Percentiles rank a stretch among this genome's conserved stretches.
Evolutionary conservation across 2,329 filamentous ascomycete species (phyloP).

Genomic region (Rosellinia necatrix): DNA sequence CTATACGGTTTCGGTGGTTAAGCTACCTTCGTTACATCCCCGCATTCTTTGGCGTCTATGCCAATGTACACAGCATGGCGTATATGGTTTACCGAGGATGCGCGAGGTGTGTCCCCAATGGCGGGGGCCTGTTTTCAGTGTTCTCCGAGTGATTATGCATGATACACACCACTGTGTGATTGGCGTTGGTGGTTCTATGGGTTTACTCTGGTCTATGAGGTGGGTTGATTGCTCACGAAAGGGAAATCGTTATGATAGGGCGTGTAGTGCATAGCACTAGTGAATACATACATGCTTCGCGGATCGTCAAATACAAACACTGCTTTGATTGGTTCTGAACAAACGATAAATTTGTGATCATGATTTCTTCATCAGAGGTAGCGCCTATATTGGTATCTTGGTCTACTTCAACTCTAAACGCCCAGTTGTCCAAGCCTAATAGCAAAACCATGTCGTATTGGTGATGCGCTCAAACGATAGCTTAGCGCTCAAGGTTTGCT

Average conservation of each 20-base stretch:
- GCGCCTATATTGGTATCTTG: slow-evolving; percentile 22
- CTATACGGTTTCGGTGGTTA: slow-evolving; percentile 73
- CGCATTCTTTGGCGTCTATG: slow-evolving; percentile 15
- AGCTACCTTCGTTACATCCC: slow-evolving; percentile 26
- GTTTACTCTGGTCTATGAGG: slow-evolving; percentile 35
- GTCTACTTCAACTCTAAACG: slow-evolving; percentile 28
- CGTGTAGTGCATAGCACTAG: slow-evolving; percentile 32
- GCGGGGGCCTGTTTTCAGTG: slow-evolving; percentile 14
- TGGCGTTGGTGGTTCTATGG: slow-evolving; percentile 41
- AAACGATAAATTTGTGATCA: too few species aligned
- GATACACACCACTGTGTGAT: slow-evolving; percentile 38
- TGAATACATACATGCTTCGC: slow-evolving; percentile 36
- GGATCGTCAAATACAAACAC: slow-evolving; percentile 30
- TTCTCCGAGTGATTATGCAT: slow-evolving; percentile 37
- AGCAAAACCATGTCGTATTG: too few species aligned
- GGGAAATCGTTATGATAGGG: slow-evolving; percentile 32
- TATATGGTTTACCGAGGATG: slow-evolving; percentile 9
- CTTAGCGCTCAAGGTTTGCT: too few species aligned
- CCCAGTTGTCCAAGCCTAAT: neutral
- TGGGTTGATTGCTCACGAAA: slow-evolving; percentile 31
- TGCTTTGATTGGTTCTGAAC: too few species aligned
- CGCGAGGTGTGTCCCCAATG: slow-evolving; percentile 7
- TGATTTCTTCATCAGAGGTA: neutral
- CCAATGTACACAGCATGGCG: neutral
- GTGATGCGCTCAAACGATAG: too few species aligned